These are phyloP conservation scores for Tricholomella constricta DNA, from an alignment of 768 basidiomycete species.

Conservation along the genomic window DNA sequence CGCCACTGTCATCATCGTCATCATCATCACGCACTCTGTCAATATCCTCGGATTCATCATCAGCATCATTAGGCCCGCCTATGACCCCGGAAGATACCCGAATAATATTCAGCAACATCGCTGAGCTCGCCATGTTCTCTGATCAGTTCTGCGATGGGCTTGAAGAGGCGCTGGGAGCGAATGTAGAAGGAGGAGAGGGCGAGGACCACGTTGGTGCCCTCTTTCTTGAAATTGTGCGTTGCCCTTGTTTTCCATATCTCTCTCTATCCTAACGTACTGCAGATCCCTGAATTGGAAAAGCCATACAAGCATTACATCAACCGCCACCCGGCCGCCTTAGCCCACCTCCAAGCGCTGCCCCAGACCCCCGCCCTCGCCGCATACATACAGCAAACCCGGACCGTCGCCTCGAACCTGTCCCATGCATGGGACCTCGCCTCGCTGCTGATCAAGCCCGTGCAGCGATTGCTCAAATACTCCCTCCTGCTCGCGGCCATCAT, in stretches of 20 bases:
- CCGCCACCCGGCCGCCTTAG: constrained; percentile 71
- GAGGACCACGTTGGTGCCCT: constrained; percentile 70
- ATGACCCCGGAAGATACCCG: constrained; percentile 73
- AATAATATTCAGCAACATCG: constrained; percentile 76
- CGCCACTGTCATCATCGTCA: constrained; percentile 52
- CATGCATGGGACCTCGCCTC: constrained; percentile 94
- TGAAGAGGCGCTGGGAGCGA: constrained; percentile 64
- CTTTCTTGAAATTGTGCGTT: constrained; percentile 62
- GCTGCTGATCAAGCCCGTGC: constrained; percentile 96
- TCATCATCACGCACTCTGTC: constrained; percentile 54
- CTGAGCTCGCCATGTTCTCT: constrained; percentile 72
- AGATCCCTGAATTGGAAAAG: constrained; percentile 72
- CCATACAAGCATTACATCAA: constrained; percentile 83
- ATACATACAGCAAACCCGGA: constrained; percentile 69
- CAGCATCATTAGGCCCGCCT: constrained; percentile 45
- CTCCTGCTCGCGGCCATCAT: constrained; percentile 79
- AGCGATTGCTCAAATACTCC: constrained; percentile 92
- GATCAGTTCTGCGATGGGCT: constrained; percentile 66
- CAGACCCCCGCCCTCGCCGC: constrained; percentile 59
- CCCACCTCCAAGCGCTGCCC: constrained; percentile 52
- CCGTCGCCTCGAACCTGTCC: constrained; percentile 68
- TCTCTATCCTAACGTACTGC: constrained; percentile 9
- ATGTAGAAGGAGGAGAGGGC: constrained; percentile 64
- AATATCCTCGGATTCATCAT: constrained; percentile 51
- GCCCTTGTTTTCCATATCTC: constrained; percentile 7